Evolutionary conservation across 179 eudicot species (phyloP).

Genomic region (Spinacia oleracea): DNA sequence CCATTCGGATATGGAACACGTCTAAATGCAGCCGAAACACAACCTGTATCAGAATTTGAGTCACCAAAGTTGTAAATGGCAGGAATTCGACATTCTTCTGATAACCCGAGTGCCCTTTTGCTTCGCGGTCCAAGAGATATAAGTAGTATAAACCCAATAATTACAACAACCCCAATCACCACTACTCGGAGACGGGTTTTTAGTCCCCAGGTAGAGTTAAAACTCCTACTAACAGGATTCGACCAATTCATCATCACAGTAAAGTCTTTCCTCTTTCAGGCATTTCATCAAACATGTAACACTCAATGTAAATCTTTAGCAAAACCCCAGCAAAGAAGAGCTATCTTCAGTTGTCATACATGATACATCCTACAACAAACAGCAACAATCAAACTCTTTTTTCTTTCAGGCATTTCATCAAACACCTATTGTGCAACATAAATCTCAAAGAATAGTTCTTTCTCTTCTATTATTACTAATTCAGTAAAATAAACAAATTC

Average conservation of each 20-base stretch:
- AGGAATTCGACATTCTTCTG: slow-evolving; percentile 43
- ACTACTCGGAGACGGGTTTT: slow-evolving; percentile 27
- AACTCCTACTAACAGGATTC: slow-evolving; percentile 18
- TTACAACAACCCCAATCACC: slow-evolving; percentile 35
- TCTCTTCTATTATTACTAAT: background rate
- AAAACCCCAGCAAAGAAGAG: background rate
- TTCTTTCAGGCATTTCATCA: background rate
- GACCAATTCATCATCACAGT: slow-evolving; percentile 22
- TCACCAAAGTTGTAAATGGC: slow-evolving; percentile 78
- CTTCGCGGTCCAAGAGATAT: slow-evolving; percentile 24
- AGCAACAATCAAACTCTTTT: background rate
- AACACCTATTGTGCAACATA: background rate
- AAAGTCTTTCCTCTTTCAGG: slow-evolving; percentile 1
- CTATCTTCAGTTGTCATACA: background rate
- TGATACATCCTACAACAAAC: background rate
- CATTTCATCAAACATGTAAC: slow-evolving; percentile 2
- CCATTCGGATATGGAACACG: slow-evolving; percentile 49
- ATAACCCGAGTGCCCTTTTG: slow-evolving; percentile 17
- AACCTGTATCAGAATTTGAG: slow-evolving; percentile 67
- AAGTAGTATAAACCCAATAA: slow-evolving; percentile 31
- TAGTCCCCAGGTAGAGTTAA: slow-evolving; percentile 19
- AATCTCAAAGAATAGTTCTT: background rate
- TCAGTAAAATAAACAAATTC: background rate
- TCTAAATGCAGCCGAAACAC: slow-evolving; percentile 43
- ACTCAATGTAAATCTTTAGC: background rate